phyloP scores from a whole-genome alignment of 345 rosid species.

The Camelina hispida region DNA sequence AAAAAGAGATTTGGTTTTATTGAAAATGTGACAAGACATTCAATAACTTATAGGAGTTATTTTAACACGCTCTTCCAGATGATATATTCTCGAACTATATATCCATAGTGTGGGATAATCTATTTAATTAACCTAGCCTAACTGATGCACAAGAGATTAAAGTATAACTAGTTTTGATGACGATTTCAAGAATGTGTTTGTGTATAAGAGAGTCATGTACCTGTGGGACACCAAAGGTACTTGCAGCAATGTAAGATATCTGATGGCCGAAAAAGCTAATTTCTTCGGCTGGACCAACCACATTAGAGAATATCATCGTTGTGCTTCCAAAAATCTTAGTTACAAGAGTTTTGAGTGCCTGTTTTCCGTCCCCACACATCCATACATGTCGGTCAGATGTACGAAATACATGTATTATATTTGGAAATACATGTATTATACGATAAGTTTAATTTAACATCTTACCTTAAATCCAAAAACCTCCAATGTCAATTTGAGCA shows the following conservation, averaged over 20 bases:
- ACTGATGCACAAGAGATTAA: not conserved
- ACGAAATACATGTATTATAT: not conserved
- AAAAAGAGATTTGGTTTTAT: no score
- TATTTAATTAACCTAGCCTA: no score
- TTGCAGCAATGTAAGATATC: conserved; percentile 52
- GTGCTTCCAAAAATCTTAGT: conserved; percentile 53
- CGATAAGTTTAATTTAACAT: not conserved
- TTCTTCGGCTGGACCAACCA: conserved; percentile 61
- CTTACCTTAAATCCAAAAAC: conserved; percentile 48
- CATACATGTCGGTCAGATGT: not conserved
- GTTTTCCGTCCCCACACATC: not conserved
- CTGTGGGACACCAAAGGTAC: conserved; percentile 58
- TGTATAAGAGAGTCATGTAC: conserved; percentile 29
- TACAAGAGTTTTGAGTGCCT: conserved; percentile 52
- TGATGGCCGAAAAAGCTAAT: conserved; percentile 55
- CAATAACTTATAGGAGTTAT: not conserved
- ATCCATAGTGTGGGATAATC: no score
- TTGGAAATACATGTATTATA: not conserved
- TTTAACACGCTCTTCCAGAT: not conserved
- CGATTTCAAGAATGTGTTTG: not conserved
- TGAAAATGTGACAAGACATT: no score
- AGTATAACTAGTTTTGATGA: no score
- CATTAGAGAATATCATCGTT: conserved; percentile 51
- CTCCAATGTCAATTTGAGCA: conserved; percentile 38
- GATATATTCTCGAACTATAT: no score